Evolutionary conservation across 2,329 filamentous ascomycete genomes (phyloP), one percentile per base, ranked within the genome.

Genomic region (Colletotrichum endophyticum): DNA sequence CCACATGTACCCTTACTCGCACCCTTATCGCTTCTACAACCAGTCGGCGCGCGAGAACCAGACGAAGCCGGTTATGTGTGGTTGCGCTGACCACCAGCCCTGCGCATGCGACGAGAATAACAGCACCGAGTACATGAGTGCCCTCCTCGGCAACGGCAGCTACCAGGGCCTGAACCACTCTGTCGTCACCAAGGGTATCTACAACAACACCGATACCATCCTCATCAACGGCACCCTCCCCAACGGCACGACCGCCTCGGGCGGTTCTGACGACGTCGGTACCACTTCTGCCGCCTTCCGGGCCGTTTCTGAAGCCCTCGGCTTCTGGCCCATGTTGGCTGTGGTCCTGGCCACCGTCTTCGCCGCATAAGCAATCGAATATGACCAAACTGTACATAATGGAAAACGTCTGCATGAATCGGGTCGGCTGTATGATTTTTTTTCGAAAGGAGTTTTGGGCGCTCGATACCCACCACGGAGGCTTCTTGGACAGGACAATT

Each of bases 211-310:
- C 2, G 85, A 85, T 77, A 93, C 91, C 2, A 89, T 97, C 49
- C 87, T 95, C 34, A 86, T 96, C 82, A 95, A 96, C 82, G 95
- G 95, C n/a, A 94, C 93, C 0, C 86, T 96, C 5, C 91, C 92
- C 34, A 94, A 94, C 79, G 92, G 91, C 66, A 94, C 93, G 1
- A 93, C 91, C 0, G 87, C 89, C 1, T 76, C 86, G 7, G 75
- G 75, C 28, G 75, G 75, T 27, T 64, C 77, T 16, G 82, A 82
- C 5, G 87, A 87, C 2, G 82, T 84, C 64, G 82, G 87, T 9
- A 80, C 81, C 53, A 83, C 78, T 25, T 85, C 84, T n/a, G 85
- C 79, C 25, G 78, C 77, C 4, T 77, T 87, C 77, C 79, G 78
- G 15, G 79, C 79, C 3, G 69, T 88, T 56, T 79, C 85, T 4